Conservation (phyloP, 495 filamentous ascomycete genomes). For the Astrocystis sublimbata region DNA sequence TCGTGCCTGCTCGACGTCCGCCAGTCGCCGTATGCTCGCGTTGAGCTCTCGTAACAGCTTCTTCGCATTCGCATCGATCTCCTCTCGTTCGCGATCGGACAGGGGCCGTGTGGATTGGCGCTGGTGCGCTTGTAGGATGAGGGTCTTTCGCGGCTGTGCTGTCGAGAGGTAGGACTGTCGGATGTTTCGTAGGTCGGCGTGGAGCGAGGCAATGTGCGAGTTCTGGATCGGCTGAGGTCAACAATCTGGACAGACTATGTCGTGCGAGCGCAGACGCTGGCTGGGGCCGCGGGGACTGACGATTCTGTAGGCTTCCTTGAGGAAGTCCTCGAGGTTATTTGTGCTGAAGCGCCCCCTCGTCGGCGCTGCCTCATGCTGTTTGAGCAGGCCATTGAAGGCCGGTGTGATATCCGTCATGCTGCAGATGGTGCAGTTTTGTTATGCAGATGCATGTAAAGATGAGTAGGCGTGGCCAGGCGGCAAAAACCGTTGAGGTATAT, state of each 20-base stretch:
- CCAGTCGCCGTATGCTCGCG: slow-evolving; percentile 70
- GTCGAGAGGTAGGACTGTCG: slow-evolving; percentile 90
- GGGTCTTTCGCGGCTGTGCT: slow-evolving; percentile 52
- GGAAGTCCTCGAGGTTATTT: slow-evolving; percentile 74
- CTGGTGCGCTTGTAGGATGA: slow-evolving; percentile 37
- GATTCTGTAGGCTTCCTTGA: slow-evolving; percentile 94
- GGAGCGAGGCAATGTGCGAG: slow-evolving; percentile 76
- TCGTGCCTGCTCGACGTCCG: slow-evolving; percentile 79
- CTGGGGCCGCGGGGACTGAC: slow-evolving; percentile 49
- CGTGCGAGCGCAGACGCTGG: background rate
- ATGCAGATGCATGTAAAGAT: background rate
- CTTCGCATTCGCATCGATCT: slow-evolving; percentile 83
- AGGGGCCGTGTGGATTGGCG: slow-evolving; percentile 46
- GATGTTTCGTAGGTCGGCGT: slow-evolving; percentile 73
- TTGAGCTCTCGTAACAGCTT: slow-evolving; percentile 80
- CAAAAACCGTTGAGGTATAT: background rate
- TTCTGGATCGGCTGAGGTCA: slow-evolving; percentile 57
- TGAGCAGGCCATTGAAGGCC: slow-evolving; percentile 67
- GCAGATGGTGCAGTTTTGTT: background rate
- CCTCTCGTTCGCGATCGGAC: slow-evolving; percentile 69
- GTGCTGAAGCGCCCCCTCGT: slow-evolving; percentile 46
- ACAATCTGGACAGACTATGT: background rate
- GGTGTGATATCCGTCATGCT: slow-evolving; percentile 72
- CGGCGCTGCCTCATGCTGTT: slow-evolving; percentile 53
- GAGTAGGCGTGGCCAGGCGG: background rate